phyloP scores from a whole-genome alignment of 202 grass and related monocot genomes.

The Alloteropsis angusta region DNA sequence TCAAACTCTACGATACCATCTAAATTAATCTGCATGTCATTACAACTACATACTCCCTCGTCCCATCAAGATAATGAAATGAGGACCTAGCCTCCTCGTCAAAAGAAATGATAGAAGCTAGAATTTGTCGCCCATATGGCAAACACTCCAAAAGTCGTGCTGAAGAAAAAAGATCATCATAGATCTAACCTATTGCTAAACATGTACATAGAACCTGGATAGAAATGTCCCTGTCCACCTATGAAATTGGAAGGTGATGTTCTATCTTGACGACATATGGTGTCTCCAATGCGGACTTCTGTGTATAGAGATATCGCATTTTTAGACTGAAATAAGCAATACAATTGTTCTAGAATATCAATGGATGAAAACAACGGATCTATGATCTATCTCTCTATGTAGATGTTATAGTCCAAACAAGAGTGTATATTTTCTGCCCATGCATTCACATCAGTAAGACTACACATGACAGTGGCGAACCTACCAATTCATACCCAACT shows the following conservation, averaged over 20 bases:
- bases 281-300: not conserved
- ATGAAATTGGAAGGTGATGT: not conserved
- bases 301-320: not conserved
- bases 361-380: not conserved
- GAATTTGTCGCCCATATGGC: too few species aligned
- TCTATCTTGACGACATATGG: not conserved
- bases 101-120: too few species aligned
- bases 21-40: too few species aligned
- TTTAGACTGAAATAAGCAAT: not conserved
- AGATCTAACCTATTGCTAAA: too few species aligned
- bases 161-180: too few species aligned
- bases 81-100: too few species aligned
- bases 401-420: not conserved
- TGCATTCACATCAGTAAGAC: not conserved
- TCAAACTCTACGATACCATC: too few species aligned
- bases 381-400: not conserved
- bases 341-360: not conserved
- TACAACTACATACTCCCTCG: too few species aligned
- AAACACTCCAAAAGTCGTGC: too few species aligned
- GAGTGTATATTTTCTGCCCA: not conserved
- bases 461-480: not conserved
- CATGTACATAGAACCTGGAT: conserved; percentile 15
- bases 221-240: not conserved
- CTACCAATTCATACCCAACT: not conserved
- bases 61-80: too few species aligned